Evolutionary conservation across 805 yeast species (phyloP), one percentile per base, ranked within the genome.

Genomic region (Candida pseudofarinosa): DNA sequence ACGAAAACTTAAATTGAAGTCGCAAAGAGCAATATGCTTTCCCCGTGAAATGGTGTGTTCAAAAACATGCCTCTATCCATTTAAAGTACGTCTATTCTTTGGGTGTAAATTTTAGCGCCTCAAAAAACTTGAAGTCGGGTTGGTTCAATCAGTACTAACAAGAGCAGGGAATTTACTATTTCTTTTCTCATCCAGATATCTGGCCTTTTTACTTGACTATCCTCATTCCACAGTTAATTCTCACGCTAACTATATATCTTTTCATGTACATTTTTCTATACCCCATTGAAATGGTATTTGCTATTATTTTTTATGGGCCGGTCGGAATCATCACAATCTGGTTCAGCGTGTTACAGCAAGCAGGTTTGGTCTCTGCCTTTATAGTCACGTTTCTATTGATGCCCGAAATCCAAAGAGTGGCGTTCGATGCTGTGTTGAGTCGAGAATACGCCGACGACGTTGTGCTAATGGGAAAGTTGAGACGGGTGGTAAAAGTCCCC

Each of bases 381-480:
- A 40, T 76, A 3, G 67, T 76, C 12, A 61, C 65, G n/a, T 48
- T 61, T 14, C 42, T 73, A 2, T 54, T 77, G n/a, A 63, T 75
- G 58, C 79, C 81, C 0, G 64, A 68, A 4, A 72, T 80, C 4
- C 71, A 76, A 49, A 65, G 63, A 35, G 52, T 64, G 17, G 59
- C 74, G 2, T 79, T 77, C 51, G 83, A 78, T 51, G 61, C 74
- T 1, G 75, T 73, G 2, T 50, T 79, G 34, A 61, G 67, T 15
- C 59, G 60, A 38, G 79, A 76, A 46, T 77, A 71, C 20, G 60
- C 66, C 20, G 73, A 74, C 43, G 70, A 69, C 43, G 53, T 76
- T 13, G 76, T 76, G 3, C 47, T 71, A 17, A 44, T 60, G 38
- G 73, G 73, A 6, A 67, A 68, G 43, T 48, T 67, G 34, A 49